phyloP scores from a whole-genome alignment of 345 rosid genomes.

The Eucalyptus albens region DNA sequence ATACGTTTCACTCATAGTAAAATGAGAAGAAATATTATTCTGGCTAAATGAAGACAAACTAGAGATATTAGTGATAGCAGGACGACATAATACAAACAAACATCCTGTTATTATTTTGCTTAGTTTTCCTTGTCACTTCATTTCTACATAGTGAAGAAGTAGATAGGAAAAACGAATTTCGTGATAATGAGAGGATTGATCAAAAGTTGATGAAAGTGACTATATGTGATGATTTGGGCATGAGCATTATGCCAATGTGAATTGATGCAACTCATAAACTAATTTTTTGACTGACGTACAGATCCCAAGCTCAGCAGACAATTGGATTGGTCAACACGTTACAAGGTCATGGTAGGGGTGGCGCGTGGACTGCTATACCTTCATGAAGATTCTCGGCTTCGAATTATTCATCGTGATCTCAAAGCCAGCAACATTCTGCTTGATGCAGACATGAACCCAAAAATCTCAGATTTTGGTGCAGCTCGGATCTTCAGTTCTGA shows the following conservation, averaged over 20 bases:
- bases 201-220: neutral
- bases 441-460: too few species aligned
- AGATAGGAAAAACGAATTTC: neutral
- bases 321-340: conserved; percentile 36
- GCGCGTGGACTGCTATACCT: too few species aligned
- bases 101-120: neutral
- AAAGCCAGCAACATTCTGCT: too few species aligned
- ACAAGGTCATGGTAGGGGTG: neutral
- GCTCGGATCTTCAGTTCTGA: too few species aligned
- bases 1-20: neutral
- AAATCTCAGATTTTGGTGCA: too few species aligned
- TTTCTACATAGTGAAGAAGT: neutral
- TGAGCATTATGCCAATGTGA: neutral
- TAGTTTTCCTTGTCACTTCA: neutral
- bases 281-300: neutral
- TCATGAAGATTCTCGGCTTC: too few species aligned
- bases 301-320: conserved; percentile 12
- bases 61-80: too few species aligned
- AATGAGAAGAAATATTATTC: neutral
- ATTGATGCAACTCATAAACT: neutral
- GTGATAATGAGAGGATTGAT: neutral
- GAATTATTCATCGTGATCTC: too few species aligned
- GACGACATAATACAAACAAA: too few species aligned
- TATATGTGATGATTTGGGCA: too few species aligned
- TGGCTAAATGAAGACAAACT: neutral